These are phyloP conservation scores for Dentipellis sp. DNA, from an alignment of 768 basidiomycete species.

Conservation along the genomic window DNA sequence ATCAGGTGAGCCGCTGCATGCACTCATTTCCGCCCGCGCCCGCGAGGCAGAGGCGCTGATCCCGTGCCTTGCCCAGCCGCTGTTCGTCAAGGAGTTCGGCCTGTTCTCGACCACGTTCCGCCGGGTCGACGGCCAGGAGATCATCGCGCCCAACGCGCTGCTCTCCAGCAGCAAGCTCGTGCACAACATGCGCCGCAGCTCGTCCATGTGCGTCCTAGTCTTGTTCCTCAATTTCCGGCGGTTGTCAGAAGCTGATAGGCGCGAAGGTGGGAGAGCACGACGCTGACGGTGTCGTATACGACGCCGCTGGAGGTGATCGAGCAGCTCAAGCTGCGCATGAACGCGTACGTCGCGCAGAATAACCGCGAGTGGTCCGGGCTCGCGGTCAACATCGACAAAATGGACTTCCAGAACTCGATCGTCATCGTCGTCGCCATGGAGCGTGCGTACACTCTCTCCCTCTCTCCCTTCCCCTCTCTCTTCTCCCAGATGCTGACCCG, in stretches of 20 bases:
- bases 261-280: slow-evolving; percentile 58
- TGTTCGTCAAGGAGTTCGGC: slow-evolving; percentile 70
- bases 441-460: slow-evolving; percentile 32
- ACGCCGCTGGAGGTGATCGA: slow-evolving; percentile 68
- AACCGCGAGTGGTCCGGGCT: slow-evolving; percentile 66
- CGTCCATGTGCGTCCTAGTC: slow-evolving; percentile 58
- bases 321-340: slow-evolving; percentile 48
- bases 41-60: background rate
- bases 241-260: background rate
- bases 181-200: slow-evolving; percentile 68
- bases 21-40: slow-evolving; percentile 1
- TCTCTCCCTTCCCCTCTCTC: background rate
- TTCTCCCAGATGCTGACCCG: background rate
- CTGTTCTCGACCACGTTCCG: slow-evolving; percentile 73
- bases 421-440: slow-evolving; percentile 60
- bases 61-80: slow-evolving; percentile 13
- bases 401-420: slow-evolving; percentile 71
- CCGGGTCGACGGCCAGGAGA: slow-evolving; percentile 73
- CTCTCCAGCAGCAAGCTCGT: slow-evolving; percentile 64
- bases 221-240: too few species aligned
- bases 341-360: slow-evolving; percentile 51
- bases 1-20: slow-evolving; percentile 32
- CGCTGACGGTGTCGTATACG: slow-evolving; percentile 53
- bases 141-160: slow-evolving; percentile 70
- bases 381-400: slow-evolving; percentile 63